Evolutionary conservation across 2,329 filamentous ascomycete genomes (phyloP).

Genomic region (Thielaviopsis euricoi): DNA sequence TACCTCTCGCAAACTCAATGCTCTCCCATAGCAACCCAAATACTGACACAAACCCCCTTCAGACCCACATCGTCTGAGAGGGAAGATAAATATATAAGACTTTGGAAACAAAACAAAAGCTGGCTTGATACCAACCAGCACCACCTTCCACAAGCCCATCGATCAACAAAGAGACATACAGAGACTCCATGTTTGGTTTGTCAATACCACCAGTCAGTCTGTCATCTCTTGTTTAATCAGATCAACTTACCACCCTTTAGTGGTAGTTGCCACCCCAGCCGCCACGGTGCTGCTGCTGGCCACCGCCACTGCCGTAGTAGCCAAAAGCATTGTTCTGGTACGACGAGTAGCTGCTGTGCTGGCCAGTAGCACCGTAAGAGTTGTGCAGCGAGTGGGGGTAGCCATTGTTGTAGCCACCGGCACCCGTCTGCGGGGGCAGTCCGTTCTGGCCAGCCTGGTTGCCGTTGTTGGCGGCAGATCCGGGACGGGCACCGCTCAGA

Average conservation of each 20-base stretch:
- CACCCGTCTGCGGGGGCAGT: conserved; percentile 38
- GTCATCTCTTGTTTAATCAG: no score
- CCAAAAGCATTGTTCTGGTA: conserved; percentile 29
- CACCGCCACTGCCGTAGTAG: conserved; percentile 25
- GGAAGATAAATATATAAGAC: no score
- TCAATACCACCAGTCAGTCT: no score
- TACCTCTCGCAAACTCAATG: not conserved
- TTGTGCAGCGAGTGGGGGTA: conserved; percentile 39
- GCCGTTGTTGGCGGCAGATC: conserved; percentile 37
- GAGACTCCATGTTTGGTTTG: no score
- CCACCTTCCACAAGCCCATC: not conserved
- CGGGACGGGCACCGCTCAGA: conserved; percentile 37
- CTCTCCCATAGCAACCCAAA: not conserved
- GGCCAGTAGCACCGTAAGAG: conserved; percentile 35
- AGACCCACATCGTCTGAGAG: no score
- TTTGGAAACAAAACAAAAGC: no score
- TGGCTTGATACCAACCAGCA: not conserved
- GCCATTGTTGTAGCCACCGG: conserved; percentile 29
- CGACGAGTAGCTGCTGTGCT: conserved; percentile 38
- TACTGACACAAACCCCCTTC: not conserved
- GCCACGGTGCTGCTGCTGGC: conserved; percentile 25
- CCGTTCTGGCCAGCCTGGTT: conserved; percentile 32
- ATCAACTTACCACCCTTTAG: conserved; percentile 15
- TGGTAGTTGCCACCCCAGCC: conserved; percentile 47
- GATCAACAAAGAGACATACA: no score